Percentiles rank a stretch among this genome's conserved stretches.
phyloP scores from a whole-genome alignment of 2,329 filamentous ascomycete genomes.

The Fusarium sp. region DNA sequence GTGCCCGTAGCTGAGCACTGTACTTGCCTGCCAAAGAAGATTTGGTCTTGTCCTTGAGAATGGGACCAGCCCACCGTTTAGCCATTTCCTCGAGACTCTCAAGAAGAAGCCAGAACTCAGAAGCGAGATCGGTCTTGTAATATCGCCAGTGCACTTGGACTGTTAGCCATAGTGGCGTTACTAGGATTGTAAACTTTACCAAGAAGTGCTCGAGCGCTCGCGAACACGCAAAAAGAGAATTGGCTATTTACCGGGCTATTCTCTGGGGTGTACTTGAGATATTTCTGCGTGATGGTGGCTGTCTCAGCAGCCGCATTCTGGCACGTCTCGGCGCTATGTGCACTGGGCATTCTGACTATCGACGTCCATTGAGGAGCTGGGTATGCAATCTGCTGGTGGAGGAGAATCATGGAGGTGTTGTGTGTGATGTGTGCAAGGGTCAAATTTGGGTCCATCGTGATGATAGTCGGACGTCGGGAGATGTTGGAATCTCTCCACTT shows the following conservation, averaged over 20 bases:
- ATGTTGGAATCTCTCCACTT: slow-evolving; percentile 56
- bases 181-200: neutral
- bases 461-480: slow-evolving; percentile 43
- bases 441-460: slow-evolving; percentile 64
- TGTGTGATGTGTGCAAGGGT: slow-evolving; percentile 66
- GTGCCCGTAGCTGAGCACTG: slow-evolving; percentile 13
- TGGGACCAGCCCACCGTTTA: slow-evolving; percentile 46
- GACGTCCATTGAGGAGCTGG: slow-evolving; percentile 51
- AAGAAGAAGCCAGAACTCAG: slow-evolving; percentile 51
- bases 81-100: slow-evolving; percentile 51
- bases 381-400: slow-evolving; percentile 66
- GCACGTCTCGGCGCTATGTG: slow-evolving; percentile 65
- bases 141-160: slow-evolving; percentile 37
- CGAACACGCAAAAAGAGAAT: slow-evolving; percentile 63
- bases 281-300: slow-evolving; percentile 62
- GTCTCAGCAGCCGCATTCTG: slow-evolving; percentile 63
- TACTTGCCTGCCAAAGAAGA: slow-evolving; percentile 27
- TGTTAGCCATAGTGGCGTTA: fast-evolving
- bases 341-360: slow-evolving; percentile 56
- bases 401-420: slow-evolving; percentile 65
- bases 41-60: neutral
- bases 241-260: slow-evolving; percentile 49
- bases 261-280: slow-evolving; percentile 56
- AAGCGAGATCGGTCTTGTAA: slow-evolving; percentile 32
- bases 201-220: slow-evolving; percentile 61